Evolutionary conservation across 352 stramenopile species (phyloP), one percentile per base, ranked within the genome.

Genomic region (Phytopythium cucurbitacearum): DNA sequence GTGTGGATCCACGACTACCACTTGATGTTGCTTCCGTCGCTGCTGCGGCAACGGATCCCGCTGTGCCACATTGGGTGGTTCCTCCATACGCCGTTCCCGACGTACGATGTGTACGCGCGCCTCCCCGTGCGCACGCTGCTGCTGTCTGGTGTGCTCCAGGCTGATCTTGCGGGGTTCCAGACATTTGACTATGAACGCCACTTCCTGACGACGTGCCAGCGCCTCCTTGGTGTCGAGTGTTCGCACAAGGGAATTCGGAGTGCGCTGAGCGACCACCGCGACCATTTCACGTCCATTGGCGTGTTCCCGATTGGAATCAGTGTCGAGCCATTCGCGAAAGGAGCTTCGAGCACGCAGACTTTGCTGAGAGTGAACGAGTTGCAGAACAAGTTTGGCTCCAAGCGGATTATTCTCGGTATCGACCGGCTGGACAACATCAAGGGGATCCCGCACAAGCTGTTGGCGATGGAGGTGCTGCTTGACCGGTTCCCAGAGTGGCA

Each of bases 1-100:
- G 80, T 96, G 7, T 96, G 86, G 86, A 76, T 96, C 13, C 86
- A 96, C 64, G 87, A 96, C 71, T 95, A 95, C 62, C 87, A 96
- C 53, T 62, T 96, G 32, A 96, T 96, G 86, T 58, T 91, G 50
- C 62, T 96, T 13, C 87, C 87, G n/a, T 87, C 77, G 53, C 67
- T 95, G 56, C 62, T 96, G 32, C 77, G 87, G 36, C 73, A 89
- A 57, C 81, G 84, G 3, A 76, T 93, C 28, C 80, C 84, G 40
- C 53, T 65, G 7, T 86, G 74, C 51, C 64, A 85, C 36, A 94
- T 96, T 60, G 87, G 80, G 0, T 96, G 82, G 82, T 96, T 95
- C 57, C 57, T 96, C 38, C 87, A 96, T 59, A 95, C 84, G 40
- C 87, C 87, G 7, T 96, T 96, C 46, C 87, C 87, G 12, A 82